Conservation (phyloP, 1,284 basidiomycete genomes). For the Naganishia sp. region DNA sequence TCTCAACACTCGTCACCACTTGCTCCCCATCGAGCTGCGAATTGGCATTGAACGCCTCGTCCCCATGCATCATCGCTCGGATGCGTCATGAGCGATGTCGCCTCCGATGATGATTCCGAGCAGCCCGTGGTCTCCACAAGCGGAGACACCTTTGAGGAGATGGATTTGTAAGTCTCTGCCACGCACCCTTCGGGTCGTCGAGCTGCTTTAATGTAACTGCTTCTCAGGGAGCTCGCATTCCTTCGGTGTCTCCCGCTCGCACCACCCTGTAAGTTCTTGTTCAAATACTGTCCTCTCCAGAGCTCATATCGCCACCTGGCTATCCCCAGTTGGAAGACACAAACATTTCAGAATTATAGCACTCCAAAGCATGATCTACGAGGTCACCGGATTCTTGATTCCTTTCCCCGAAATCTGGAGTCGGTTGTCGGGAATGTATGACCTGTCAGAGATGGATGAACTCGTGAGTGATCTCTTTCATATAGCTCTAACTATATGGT, state of each 20-base stretch:
- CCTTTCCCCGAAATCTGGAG: slow-evolving; percentile 24
- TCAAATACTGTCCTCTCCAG: not conserved
- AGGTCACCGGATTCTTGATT: slow-evolving; percentile 21
- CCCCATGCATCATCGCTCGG: not conserved
- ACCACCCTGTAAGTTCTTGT: slow-evolving; percentile 10
- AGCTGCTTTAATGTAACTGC: not conserved
- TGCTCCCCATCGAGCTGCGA: not conserved
- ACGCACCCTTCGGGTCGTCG: not conserved
- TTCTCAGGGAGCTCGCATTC: slow-evolving; percentile 20
- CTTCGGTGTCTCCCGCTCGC: slow-evolving; percentile 21
- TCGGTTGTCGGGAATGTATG: slow-evolving; percentile 24
- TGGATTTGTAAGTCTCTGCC: slow-evolving; percentile 7
- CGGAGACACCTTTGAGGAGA: slow-evolving; percentile 2
- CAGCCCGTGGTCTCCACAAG: not conserved
- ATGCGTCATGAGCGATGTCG: slow-evolving; percentile 19
- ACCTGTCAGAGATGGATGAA: slow-evolving; percentile 30
- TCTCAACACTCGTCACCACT: not conserved
- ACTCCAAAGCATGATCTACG: slow-evolving; percentile 19
- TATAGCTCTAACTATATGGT: no score
- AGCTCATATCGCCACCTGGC: not conserved
- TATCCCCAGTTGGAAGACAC: slow-evolving; percentile 25
- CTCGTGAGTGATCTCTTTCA: slow-evolving; percentile 11
- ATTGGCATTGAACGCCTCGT: not conserved
- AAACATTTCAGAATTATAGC: slow-evolving; percentile 31
- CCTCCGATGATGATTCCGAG: slow-evolving; percentile 4